Base-by-base conservation (phyloP, 2,329 filamentous ascomycete genomes). In the Paecilomyces dactylethromorphus region DNA sequence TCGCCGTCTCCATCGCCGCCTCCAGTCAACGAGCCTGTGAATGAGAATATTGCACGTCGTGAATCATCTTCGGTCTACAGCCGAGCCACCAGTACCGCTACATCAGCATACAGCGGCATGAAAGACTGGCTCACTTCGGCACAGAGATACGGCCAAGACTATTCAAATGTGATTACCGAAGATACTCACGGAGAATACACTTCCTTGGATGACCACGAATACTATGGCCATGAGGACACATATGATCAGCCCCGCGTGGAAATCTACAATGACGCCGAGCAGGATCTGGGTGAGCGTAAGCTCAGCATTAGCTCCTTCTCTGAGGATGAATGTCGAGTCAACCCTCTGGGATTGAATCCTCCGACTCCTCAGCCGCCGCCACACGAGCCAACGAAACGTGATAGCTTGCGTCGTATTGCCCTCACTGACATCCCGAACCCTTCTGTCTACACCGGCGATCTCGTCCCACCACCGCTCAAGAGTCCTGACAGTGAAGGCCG, bases 321-420 rank as follows among this genome's bases (percentile, higher is more conserved):
- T 18, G 71, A 73, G 54, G 67, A 71, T 15, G 68, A 68, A 18
- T 45, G n/a, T 45, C 39, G 39, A 45, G 65, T 74, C n/a, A 77
- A 79, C 49, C 78, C 78, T 2, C 66, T 80, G 18, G 72, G 70
- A 59, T 74, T 80, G 68, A 80, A 80, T 56, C 77, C 77, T 22
- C 76, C 77, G 21, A 78, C 76, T 6, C 77, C 77, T 2, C 70
- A 70, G 50, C 73, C 73, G 8, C 77, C 76, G 4, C 77, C 77
- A 2, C 70, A 62, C 35, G 56, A 60, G 7, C 62, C 66, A 1
- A 63, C 70, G 11, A 66, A 64, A 18, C 64, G 66, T 7, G 63
- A 65, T 11, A 64, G 62, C 13, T 61, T 68, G n/a, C 66, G 67
- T 15, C 74, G 74, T 22, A 61, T 65, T 61, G 68, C 66, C 1